These are phyloP conservation scores for Saccharomyces pastorianus DNA, from an alignment of 1,139 yeast species.

Conservation along the genomic window DNA sequence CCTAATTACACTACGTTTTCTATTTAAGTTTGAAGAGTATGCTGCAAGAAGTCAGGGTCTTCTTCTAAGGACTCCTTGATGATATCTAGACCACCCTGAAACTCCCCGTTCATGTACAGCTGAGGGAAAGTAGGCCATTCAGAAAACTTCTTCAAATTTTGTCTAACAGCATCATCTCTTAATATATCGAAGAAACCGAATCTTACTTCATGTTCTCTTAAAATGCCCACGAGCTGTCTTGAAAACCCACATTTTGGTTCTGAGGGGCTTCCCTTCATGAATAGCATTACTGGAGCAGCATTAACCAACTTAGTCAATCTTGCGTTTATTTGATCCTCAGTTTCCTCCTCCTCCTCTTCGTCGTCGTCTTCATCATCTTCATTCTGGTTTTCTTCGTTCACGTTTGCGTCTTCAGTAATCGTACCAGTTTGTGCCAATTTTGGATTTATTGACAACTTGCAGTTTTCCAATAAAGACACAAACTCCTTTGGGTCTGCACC, in stretches of 20 bases:
- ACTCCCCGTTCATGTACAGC: constrained; percentile 84
- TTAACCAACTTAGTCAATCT: constrained; percentile 74
- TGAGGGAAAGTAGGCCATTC: constrained; percentile 99
- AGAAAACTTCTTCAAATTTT: constrained; percentile 78
- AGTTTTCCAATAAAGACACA: constrained; percentile 62
- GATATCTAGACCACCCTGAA: constrained; percentile 96
- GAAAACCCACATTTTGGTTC: constrained; percentile 98
- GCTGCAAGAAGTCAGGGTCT: constrained; percentile 79
- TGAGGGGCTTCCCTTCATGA: constrained; percentile 98
- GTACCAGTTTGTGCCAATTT: not conserved
- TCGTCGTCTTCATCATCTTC: constrained; percentile 16
- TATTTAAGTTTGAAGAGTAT: constrained; percentile 35
- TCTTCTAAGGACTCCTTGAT: constrained; percentile 87
- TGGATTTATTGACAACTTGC: constrained; percentile 7
- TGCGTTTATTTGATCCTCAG: constrained; percentile 73
- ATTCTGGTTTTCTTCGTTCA: constrained; percentile 2
- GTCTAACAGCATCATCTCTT: constrained; percentile 90
- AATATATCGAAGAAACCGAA: constrained; percentile 95
- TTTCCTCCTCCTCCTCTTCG: constrained; percentile 49
- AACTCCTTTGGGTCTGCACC: constrained; percentile 97
- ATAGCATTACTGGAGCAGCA: constrained; percentile 97
- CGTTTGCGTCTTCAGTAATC: not conserved
- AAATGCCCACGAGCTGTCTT: constrained; percentile 88
- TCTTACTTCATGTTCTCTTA: constrained; percentile 90
- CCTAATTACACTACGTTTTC: too few species aligned